Conservation (phyloP, 352 stramenopile genomes). For the Pilasporangium apinafurcum region DNA sequence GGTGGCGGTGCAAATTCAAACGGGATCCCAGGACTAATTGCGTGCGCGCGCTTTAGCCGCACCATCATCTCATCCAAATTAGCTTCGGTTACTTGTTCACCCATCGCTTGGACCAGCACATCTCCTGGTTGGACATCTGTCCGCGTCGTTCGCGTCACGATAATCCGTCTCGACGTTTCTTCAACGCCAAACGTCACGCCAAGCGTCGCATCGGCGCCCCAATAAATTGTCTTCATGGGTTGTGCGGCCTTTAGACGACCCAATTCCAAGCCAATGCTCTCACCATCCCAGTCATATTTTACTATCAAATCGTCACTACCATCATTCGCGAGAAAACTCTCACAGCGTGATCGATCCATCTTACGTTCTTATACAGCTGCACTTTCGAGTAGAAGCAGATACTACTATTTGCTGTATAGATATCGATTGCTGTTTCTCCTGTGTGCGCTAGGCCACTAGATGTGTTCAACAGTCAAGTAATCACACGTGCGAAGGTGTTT, state of each 20-base stretch:
- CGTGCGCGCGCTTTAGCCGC: conserved; percentile 40
- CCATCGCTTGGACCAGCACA: conserved; percentile 41
- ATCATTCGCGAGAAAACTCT: conserved; percentile 34
- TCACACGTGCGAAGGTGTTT: background rate
- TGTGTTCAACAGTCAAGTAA: background rate
- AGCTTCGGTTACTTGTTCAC: conserved; percentile 28
- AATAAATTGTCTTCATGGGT: conserved; percentile 22
- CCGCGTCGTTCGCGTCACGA: conserved; percentile 57
- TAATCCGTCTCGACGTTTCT: conserved; percentile 51
- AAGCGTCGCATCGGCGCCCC: conserved; percentile 32
- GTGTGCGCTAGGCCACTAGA: background rate
- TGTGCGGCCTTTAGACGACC: conserved; percentile 27
- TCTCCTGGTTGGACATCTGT: conserved; percentile 47
- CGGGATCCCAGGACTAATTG: conserved; percentile 31
- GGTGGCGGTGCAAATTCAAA: conserved; percentile 61
- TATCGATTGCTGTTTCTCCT: background rate
- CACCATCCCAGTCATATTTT: conserved; percentile 48
- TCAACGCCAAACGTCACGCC: conserved; percentile 75
- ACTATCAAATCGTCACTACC: conserved; percentile 48
- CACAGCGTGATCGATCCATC: conserved; percentile 18
- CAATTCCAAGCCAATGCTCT: conserved; percentile 49
- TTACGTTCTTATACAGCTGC: background rate
- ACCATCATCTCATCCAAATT: conserved; percentile 55
- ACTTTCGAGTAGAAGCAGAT: too few species aligned
- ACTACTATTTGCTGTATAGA: too few species aligned